Percentiles rank a stretch among this genome's conserved stretches.
Evolutionary conservation across 139 green algal species (phyloP).

Genomic region (Marvania coccoides): DNA sequence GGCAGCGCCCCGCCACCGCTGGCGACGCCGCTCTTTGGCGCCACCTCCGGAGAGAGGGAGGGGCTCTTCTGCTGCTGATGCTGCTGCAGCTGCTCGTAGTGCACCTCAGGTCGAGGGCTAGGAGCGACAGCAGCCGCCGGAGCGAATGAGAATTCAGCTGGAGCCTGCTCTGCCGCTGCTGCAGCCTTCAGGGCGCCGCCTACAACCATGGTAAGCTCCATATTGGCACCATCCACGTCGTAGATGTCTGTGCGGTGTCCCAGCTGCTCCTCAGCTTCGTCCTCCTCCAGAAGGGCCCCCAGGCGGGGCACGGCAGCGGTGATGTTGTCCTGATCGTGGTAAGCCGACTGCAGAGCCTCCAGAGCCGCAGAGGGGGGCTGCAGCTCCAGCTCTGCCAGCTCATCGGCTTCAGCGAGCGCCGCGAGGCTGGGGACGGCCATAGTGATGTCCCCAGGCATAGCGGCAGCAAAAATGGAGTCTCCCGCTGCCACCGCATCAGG

Average conservation of each 20-base stretch:
- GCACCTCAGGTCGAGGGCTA: neutral
- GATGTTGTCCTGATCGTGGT: constrained; percentile 41
- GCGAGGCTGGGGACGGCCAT: constrained; percentile 11
- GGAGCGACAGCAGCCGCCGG: neutral
- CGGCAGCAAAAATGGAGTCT: neutral
- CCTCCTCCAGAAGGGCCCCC: constrained; percentile 61
- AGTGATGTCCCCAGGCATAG: constrained; percentile 21
- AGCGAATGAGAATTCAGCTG: neutral
- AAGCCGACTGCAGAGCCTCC: neutral
- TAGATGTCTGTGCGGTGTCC: neutral
- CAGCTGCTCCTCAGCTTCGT: constrained; percentile 36
- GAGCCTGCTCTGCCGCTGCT: neutral
- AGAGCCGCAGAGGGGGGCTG: constrained; percentile 27
- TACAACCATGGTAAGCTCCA: constrained; percentile 11
- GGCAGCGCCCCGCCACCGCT: no score
- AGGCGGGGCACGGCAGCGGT: constrained; percentile 61
- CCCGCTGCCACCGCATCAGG: neutral
- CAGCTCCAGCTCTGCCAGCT: constrained; percentile 5
- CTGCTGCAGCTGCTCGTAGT: neutral
- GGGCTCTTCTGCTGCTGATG: neutral
- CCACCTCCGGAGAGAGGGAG: no score
- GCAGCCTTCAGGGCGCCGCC: constrained; percentile 10
- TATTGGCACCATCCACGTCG: neutral
- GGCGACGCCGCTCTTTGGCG: no score
- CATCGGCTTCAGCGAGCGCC: constrained; percentile 15